Base-by-base conservation (phyloP, 768 basidiomycete species). In the Cystobasidium onofrii region DNA sequence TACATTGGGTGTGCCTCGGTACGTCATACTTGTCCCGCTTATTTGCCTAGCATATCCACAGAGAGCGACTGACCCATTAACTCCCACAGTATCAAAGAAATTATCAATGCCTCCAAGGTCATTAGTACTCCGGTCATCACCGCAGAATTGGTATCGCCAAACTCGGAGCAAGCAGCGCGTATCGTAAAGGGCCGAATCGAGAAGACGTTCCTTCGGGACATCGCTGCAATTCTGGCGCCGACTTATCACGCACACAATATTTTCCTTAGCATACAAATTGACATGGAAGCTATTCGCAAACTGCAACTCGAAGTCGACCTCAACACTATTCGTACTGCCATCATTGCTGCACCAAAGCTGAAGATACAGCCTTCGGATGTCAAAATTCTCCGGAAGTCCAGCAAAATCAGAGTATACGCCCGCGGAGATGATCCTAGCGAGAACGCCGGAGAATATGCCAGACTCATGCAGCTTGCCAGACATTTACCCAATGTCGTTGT, bases 81-180 rank as follows among this genome's bases (percentile, higher is more conserved):
- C 13, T 15, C 17, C 50, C 61, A 60, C 54, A 71, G 69, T 79
- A 98, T 99, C 83, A 98, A 98, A 82, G 96, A 99, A 82, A 98
- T 99, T 77, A 99, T 99, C 84, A 99, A 98, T 78, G 96, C 93
- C 1, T 91, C 96, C n/a, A 99, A 96, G 81, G 82, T 85, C 44
- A 98, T 99, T 82, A 93, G 90, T 79, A 99, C 96, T 0, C 96
- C 96, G 1, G 97, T 99, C 81, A 99, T 99, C 81, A 94, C 94
- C 75, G 95, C 94, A 78, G 92, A 91, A 80, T 85, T 99, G 29
- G 61, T 74, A n/a, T 31, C 36, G 18, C 77, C 81, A n/a, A 75
- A 74, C 12, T 92, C 87, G 76, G 96, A 98, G 80, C 86, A 90
- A n/a, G 92, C 95, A 25, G 96, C 96, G 29, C 88, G 96, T 62